Percentiles rank a stretch among this genome's conserved stretches.
Conservation (phyloP, 257 asterid species). For the Ajuga chamaepitys region DNA sequence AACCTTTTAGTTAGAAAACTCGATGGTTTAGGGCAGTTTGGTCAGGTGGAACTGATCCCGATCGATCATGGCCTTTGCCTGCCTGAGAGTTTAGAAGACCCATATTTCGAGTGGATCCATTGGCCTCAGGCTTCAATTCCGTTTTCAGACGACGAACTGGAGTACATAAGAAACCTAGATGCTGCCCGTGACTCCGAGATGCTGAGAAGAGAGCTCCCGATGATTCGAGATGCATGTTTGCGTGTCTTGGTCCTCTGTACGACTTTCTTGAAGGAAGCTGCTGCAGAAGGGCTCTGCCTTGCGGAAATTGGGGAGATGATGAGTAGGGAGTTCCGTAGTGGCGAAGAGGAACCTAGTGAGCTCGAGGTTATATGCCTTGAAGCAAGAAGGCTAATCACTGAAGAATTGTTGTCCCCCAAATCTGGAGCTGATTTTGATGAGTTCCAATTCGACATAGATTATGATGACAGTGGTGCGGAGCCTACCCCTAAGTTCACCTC, state of each 20-base stretch:
- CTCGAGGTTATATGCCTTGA: conserved; percentile 83
- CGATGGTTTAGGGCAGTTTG: conserved; percentile 68
- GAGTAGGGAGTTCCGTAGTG: conserved; percentile 83
- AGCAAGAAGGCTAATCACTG: conserved; percentile 55
- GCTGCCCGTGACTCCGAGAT: conserved; percentile 61
- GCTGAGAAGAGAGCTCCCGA: conserved; percentile 78
- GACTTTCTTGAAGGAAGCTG: conserved; percentile 80
- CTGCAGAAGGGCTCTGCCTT: conserved; percentile 73
- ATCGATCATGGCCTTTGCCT: conserved; percentile 95
- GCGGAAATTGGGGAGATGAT: conserved; percentile 98
- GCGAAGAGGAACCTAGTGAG: conserved; percentile 97
- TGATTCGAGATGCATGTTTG: conserved; percentile 92
- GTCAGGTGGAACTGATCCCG: conserved; percentile 79
- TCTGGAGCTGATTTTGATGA: conserved; percentile 43
- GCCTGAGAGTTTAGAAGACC: conserved; percentile 89
- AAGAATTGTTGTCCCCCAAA: conserved; percentile 44
- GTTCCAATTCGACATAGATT: conserved; percentile 68
- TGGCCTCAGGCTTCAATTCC: conserved; percentile 99
- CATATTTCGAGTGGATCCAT: conserved; percentile 95
- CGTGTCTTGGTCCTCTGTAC: conserved; percentile 77
- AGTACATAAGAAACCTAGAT: conserved; percentile 62
- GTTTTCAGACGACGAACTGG: conserved; percentile 87
- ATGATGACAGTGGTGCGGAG: conserved; percentile 41
- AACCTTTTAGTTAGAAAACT: conserved; percentile 89
- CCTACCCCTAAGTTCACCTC: conserved; percentile 25